Base-by-base conservation (phyloP, 2,329 filamentous ascomycete species). In the Sclerotinia subarctica region DNA sequence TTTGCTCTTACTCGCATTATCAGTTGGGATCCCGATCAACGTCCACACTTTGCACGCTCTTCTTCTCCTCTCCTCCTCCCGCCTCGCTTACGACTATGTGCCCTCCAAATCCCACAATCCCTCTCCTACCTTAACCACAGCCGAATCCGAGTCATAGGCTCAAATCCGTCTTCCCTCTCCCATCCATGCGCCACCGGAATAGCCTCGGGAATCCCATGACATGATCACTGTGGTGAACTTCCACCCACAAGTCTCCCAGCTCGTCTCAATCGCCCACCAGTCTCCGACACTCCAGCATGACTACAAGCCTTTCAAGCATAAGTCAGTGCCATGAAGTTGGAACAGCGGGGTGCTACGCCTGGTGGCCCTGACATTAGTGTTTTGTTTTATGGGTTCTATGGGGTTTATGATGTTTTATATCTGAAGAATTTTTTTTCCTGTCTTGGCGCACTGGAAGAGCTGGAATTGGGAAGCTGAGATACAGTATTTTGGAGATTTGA, bases 351-450 rank as follows among this genome's bases (percentile, higher is more conserved):
- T 24, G 44, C 29, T 49, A 21, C 35, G 35, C 32, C 35, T 26
- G 44, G 26, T 24, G 42, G 42, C 58, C 58, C 26, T 62, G 58
- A 26, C 46, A 49, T 62, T 62, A 62, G 46, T 62, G 21, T 51
- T 11, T 13, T 62, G 21, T 51, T 49, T 62, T 35, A 49, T 29
- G 53, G 32, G 21, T 38, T 38, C 35, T 38, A 38, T 38, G 35
- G 35, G 53, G 35, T 38, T 47, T 32, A 26, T 60, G 5, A 32
- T 32, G 42, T 47, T 47, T 60, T 47, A 47, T 32, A 17, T 15
- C 21, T 15, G 19, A 47, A 15, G 26, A 10, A 10, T n/a, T n/a
- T 44, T 60, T 60, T 59, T 35, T 24, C 21, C 26, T 0, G 1
- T 21, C 7, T 54, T 26, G 26, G 17, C 44, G 32, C 52, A 5